Conservation (phyloP, 495 filamentous ascomycete species). For the Penicillium maclennaniae region DNA sequence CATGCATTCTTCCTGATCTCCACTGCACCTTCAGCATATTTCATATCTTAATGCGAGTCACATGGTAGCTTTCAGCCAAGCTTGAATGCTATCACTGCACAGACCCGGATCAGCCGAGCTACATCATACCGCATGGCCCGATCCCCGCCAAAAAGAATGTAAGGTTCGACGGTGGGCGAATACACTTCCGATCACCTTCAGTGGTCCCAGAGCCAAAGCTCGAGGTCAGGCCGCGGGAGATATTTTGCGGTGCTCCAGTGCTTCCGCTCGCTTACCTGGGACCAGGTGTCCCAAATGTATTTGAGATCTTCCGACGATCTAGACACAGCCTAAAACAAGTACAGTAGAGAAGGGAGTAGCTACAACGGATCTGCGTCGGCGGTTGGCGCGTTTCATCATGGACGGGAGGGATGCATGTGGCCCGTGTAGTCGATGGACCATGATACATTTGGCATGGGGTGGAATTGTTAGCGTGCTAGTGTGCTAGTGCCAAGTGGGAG, state of each 20-base stretch:
- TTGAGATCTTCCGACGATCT: neutral
- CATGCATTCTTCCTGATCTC: neutral
- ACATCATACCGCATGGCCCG: conserved; percentile 13
- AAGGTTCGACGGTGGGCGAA: conserved; percentile 13
- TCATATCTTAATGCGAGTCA: neutral
- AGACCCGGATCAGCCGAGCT: conserved; percentile 5
- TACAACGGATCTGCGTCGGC: conserved; percentile 23
- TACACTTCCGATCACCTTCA: conserved; percentile 6
- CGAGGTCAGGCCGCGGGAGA: neutral
- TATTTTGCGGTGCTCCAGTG: neutral
- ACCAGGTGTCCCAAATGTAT: neutral
- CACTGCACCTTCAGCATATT: neutral
- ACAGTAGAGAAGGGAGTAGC: neutral
- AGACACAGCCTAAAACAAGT: neutral
- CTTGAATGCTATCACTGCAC: conserved; percentile 3
- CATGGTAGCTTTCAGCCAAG: neutral
- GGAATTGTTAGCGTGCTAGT: neutral
- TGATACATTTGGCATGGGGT: neutral
- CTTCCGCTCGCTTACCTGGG: conserved; percentile 1
- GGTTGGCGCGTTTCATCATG: conserved; percentile 24
- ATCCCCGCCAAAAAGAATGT: conserved; percentile 14
- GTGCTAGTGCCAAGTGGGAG: neutral
- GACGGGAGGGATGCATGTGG: conserved; percentile 23
- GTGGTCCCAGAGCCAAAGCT: neutral
- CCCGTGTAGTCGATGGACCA: conserved; percentile 19